Evolutionary conservation across 164 flowering plant genomes (phyloP).

Genomic region (Pachysandra terminalis): DNA sequence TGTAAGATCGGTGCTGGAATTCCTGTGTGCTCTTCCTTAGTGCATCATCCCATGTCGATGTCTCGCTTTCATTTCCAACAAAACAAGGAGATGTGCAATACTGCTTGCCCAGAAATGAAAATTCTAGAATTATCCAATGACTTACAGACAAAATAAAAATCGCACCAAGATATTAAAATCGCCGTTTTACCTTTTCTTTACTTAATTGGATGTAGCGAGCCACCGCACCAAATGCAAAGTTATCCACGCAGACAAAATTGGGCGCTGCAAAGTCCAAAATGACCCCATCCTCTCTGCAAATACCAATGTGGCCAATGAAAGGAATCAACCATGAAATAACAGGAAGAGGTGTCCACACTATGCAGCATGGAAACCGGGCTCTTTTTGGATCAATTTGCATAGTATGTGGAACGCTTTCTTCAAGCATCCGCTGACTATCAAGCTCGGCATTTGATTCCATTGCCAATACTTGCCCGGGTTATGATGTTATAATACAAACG

Average conservation of each 20-base stretch:
- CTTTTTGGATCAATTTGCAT: constrained; percentile 63
- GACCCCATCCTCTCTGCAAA: constrained; percentile 94
- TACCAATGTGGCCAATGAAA: constrained; percentile 88
- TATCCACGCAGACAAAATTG: constrained; percentile 84
- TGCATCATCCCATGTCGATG: constrained; percentile 72
- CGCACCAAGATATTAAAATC: not conserved
- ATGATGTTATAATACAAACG: not conserved
- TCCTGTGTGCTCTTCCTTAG: constrained; percentile 72
- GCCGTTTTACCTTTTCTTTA: constrained; percentile 53
- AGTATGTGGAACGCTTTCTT: constrained; percentile 14
- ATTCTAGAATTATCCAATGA: constrained; percentile 4
- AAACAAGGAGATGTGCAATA: constrained; percentile 32
- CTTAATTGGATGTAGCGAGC: constrained; percentile 74
- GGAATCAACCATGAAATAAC: constrained; percentile 84
- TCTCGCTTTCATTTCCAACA: constrained; percentile 19
- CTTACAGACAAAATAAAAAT: not conserved
- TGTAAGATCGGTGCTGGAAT: constrained; percentile 82
- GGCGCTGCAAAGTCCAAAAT: constrained; percentile 96
- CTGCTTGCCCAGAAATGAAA: constrained; percentile 25
- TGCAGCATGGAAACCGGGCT: constrained; percentile 81
- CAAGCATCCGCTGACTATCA: constrained; percentile 46
- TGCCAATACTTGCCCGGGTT: not conserved
- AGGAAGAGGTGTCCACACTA: constrained; percentile 96
- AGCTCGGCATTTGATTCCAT: constrained; percentile 43
- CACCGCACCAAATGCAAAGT: constrained; percentile 81